phyloP scores from a whole-genome alignment of 1,284 basidiomycete genomes.

The Fomitopsis betulina region DNA sequence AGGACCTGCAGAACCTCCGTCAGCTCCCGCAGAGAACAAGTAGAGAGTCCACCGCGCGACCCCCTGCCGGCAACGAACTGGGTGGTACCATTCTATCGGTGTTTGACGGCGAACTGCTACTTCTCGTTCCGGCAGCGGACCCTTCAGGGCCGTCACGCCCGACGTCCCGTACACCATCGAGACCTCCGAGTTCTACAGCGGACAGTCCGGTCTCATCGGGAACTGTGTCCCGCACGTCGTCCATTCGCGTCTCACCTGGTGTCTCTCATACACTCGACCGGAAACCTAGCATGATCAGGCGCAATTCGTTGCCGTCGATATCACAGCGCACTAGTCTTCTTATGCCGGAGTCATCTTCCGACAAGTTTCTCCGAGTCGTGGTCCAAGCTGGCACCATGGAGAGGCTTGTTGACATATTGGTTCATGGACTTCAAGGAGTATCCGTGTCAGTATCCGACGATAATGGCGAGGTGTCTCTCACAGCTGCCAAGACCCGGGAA shows the following conservation, averaged over 20 bases:
- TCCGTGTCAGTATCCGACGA: slow-evolving; percentile 77
- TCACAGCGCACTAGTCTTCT: slow-evolving; percentile 56
- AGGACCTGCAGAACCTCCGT: slow-evolving; percentile 51
- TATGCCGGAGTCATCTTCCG: slow-evolving; percentile 53
- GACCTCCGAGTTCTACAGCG: slow-evolving; percentile 56
- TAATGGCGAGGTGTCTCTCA: slow-evolving; percentile 74
- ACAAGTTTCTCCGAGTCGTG: slow-evolving; percentile 66
- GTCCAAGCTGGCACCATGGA: slow-evolving; percentile 76
- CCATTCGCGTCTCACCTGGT: slow-evolving; percentile 70
- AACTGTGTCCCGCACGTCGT: slow-evolving; percentile 52
- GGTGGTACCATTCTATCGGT: slow-evolving; percentile 69
- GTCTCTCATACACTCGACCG: slow-evolving; percentile 63
- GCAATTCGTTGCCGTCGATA: slow-evolving; percentile 76
- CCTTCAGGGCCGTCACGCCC: slow-evolving; percentile 46
- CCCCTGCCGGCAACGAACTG: slow-evolving; percentile 35
- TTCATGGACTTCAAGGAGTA: slow-evolving; percentile 72
- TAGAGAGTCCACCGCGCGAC: slow-evolving; percentile 8
- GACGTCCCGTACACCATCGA: slow-evolving; percentile 51
- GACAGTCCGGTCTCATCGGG: slow-evolving; percentile 37
- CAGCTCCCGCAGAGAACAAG: slow-evolving; percentile 25
- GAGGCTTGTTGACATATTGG: slow-evolving; percentile 65
- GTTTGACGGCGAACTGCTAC: slow-evolving; percentile 66
- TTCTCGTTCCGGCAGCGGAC: slow-evolving; percentile 50
- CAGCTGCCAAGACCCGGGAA: slow-evolving; percentile 64
- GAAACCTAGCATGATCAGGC: slow-evolving; percentile 65